These are phyloP conservation scores for Fragilariopsis cylindrus DNA, from an alignment of 108 stramenopile species.

Conservation along the genomic window DNA sequence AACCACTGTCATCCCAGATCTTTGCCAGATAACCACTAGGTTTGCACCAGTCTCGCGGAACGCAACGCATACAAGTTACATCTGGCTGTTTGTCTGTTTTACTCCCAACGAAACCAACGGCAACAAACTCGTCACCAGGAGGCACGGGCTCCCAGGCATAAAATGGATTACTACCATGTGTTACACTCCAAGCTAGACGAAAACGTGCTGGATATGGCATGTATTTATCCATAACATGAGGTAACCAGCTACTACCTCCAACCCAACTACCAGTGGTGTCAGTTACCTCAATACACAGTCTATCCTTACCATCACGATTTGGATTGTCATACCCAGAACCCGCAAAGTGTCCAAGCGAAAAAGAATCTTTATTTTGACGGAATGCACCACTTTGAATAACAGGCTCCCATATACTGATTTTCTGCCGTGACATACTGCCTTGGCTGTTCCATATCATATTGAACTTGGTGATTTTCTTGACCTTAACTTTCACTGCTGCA, in stretches of 20 bases:
- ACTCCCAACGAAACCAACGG: conserved; percentile 93
- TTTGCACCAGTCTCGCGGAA: conserved; percentile 87
- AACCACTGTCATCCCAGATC: conserved; percentile 91
- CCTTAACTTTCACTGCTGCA: conserved; percentile 92
- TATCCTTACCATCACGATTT: conserved; percentile 68
- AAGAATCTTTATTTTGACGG: conserved; percentile 81
- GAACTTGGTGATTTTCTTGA: conserved; percentile 86
- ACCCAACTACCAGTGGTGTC: conserved; percentile 93
- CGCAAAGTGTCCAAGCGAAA: conserved; percentile 92
- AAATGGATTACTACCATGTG: conserved; percentile 90
- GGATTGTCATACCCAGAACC: conserved; percentile 89
- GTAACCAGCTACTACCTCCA: conserved; percentile 90
- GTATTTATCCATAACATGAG: conserved; percentile 87
- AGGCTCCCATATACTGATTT: conserved; percentile 95
- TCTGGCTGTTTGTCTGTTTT: conserved; percentile 90
- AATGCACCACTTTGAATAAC: conserved; percentile 61
- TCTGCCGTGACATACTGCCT: conserved; percentile 90
- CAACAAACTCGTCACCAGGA: conserved; percentile 94
- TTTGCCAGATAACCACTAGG: conserved; percentile 73
- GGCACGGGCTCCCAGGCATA: conserved; percentile 97
- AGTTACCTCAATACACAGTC: conserved; percentile 89
- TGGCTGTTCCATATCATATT: conserved; percentile 90
- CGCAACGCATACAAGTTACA: conserved; percentile 88
- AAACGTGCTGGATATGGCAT: conserved; percentile 94
- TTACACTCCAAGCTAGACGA: conserved; percentile 94